Evolutionary conservation across 345 rosid genomes (phyloP), one percentile per base, ranked within the genome.

Genomic region (Corymbia maculata): DNA sequence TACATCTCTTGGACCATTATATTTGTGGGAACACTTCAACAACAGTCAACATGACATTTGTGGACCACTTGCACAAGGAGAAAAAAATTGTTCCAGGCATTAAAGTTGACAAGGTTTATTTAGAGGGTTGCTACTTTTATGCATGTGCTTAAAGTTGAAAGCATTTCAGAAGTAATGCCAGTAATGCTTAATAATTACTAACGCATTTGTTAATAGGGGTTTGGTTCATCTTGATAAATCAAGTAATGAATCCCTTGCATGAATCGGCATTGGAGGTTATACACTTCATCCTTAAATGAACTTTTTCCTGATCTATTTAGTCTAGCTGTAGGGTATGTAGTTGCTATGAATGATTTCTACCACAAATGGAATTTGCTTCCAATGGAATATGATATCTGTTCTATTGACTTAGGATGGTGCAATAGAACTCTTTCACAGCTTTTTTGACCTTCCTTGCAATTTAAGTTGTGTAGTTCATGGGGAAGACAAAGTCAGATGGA

Each of bases 1-100:
- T 95, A 95, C 95, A 88, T 97, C 90, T 96, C 98, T 12, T 97
- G 99, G 7, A 96, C 98, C 61, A 96, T 96, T 88, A 92, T 97
- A 68, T 96, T 96, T 85, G 99, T 96, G 94, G 99, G 95, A 92
- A 96, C 99, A 88, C 95, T 96, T 96, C 98, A 86, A 95, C 98
- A 61, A 61, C 75, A 50, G 97, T 94, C 51, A 97, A 98, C n/a
- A 93, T 91, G 92, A 97, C 95, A 94, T 94, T 96, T 85, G 98
- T 97, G 16, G 98, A 97, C 89, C 95, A 94, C 64, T 98, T 96
- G 57, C 91, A 90, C 47, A 95, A 94, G 89, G 98, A 97, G 88
- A 95, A 94, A 85, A 93, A 94, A 85, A 92, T 97, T 51, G 97
- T 96, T 86, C 99, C 98, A 3, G 97, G 98, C 59, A 97, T 97